These are phyloP conservation scores for Persicaria tinctoria DNA, from an alignment of 148 eudicot genomes.

Conservation along the genomic window DNA sequence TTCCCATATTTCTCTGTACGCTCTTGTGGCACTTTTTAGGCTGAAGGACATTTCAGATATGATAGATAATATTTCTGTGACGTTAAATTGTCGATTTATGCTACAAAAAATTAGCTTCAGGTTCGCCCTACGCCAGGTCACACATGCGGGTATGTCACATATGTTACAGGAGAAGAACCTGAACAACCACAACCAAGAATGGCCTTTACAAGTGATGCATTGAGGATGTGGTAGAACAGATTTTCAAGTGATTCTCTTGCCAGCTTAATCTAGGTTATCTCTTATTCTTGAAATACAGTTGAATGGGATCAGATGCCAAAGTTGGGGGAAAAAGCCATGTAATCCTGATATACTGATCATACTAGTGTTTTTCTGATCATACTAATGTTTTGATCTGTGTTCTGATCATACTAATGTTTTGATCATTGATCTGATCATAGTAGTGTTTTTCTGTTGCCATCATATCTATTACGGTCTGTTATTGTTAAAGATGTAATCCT, in stretches of 20 bases:
- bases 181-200: constrained; percentile 85
- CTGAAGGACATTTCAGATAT: not conserved
- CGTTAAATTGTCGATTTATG: not conserved
- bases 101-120: constrained; percentile 25
- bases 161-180: constrained; percentile 88
- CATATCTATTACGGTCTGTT: not conserved
- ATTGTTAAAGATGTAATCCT: not conserved
- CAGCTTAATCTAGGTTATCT: not conserved
- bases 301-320: not conserved
- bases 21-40: not conserved
- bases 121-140: constrained; percentile 97
- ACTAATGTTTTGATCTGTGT: no score
- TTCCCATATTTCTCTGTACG: not conserved
- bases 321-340: not conserved
- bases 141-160: constrained; percentile 86
- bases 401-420: no score
- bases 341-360: no score
- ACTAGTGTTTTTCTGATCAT: no score
- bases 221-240: constrained; percentile 99
- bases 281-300: not conserved
- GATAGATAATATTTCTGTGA: not conserved
- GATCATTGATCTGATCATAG: no score
- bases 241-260: constrained; percentile 58
- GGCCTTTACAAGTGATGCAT: constrained; percentile 92
- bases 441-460: not conserved